A percentile compares a stretch with the other conserved stretches of the same genome.
Conservation (phyloP, 192 early-diverging fungal species). For the Ambispora gerdemannii region DNA sequence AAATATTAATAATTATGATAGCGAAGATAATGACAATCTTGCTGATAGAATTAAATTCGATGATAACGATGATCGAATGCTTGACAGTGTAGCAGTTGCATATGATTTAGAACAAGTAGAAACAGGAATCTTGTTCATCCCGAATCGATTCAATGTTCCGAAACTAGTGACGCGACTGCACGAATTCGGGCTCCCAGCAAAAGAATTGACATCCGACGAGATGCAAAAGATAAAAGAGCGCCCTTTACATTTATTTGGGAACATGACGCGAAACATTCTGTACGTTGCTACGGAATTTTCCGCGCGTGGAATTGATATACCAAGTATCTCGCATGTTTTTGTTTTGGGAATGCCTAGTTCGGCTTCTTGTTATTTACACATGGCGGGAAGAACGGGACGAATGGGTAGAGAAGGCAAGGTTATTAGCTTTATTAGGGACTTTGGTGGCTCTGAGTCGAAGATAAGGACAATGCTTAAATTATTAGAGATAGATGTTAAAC, state of each 20-base stretch:
- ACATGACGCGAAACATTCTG: constrained; percentile 27
- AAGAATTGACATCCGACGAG: constrained; percentile 33
- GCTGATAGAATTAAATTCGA: constrained; percentile 35
- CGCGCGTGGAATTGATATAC: constrained; percentile 83
- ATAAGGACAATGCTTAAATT: constrained; percentile 44
- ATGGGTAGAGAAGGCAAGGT: constrained; percentile 63
- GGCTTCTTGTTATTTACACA: constrained; percentile 73
- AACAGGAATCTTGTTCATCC: constrained; percentile 48
- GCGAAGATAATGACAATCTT: constrained; percentile 16
- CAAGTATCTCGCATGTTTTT: constrained; percentile 72
- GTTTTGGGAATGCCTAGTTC: constrained; percentile 75
- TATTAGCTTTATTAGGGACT: constrained; percentile 47
- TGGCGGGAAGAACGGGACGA: constrained; percentile 83
- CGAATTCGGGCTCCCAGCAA: constrained; percentile 34
- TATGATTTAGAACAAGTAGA: constrained; percentile 45
- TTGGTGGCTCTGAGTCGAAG: constrained; percentile 41
- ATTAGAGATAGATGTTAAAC: constrained; percentile 32
- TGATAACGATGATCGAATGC: constrained; percentile 50
- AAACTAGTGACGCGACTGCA: constrained; percentile 35
- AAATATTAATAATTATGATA: no score
- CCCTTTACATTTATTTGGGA: constrained; percentile 22
- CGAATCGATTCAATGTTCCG: constrained; percentile 36
- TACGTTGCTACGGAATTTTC: constrained; percentile 70
- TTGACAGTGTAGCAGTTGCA: constrained; percentile 45
- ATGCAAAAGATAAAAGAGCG: constrained; percentile 22